These are phyloP conservation scores for Manihot esculenta DNA, from an alignment of 441 rosid species.

Conservation along the genomic window DNA sequence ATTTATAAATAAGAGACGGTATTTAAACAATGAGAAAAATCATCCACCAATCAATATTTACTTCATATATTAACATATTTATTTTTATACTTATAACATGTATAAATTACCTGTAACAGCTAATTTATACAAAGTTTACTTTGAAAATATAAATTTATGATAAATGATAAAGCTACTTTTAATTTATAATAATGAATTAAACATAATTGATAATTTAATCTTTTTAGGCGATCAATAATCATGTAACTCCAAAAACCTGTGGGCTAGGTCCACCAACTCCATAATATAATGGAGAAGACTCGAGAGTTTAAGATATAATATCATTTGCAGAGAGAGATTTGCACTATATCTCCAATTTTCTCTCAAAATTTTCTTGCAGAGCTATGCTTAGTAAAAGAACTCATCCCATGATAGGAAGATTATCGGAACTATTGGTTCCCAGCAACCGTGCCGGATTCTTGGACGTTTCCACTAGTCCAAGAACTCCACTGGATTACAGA, in stretches of 20 bases:
- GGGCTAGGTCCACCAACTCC: conserved; percentile 38
- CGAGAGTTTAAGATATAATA: not conserved
- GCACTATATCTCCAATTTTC: not conserved
- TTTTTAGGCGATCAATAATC: conserved; percentile 25
- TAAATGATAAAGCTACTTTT: too few relatives aligned
- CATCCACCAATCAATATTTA: too few relatives aligned
- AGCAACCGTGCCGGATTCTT: conserved; percentile 30
- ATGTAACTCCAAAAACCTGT: conserved; percentile 30
- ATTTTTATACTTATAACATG: too few relatives aligned
- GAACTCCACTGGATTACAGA: conserved; percentile 41
- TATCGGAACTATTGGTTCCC: conserved; percentile 42
- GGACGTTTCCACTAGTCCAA: conserved; percentile 37
- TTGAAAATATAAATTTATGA: too few relatives aligned
- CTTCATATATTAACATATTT: too few relatives aligned
- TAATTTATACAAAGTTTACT: too few relatives aligned
- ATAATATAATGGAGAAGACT: conserved; percentile 16
- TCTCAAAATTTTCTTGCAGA: too few relatives aligned
- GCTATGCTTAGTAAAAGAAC: conserved; percentile 28
- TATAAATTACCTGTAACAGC: too few relatives aligned
- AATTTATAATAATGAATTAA: too few relatives aligned
- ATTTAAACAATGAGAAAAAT: too few relatives aligned
- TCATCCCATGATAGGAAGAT: conserved; percentile 40
- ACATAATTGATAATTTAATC: too few relatives aligned
- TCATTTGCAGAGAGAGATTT: conserved; percentile 5
- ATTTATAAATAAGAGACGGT: too few relatives aligned